Evolutionary conservation across 352 stramenopile genomes (phyloP).

Genomic region (Aphanomyces astaci): DNA sequence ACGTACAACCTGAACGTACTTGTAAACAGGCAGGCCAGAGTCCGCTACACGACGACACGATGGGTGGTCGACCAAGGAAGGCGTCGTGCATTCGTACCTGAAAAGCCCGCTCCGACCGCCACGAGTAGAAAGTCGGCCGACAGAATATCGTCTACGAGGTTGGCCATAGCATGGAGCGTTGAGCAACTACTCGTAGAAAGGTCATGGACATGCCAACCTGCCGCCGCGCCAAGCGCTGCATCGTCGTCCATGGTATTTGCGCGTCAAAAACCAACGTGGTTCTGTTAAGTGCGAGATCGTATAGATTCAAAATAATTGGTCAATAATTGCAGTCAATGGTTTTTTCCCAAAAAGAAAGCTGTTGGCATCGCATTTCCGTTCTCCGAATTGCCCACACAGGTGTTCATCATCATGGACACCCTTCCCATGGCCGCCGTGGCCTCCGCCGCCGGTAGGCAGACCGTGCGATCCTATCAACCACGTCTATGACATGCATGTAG

Average conservation of each 20-base stretch:
- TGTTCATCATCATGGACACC: too few relatives aligned
- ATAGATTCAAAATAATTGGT: too few relatives aligned
- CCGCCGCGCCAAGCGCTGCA: neutral
- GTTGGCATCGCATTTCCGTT: too few relatives aligned
- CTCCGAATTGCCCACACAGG: too few relatives aligned
- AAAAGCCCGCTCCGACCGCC: constrained; percentile 85
- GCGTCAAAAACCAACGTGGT: neutral
- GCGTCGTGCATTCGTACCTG: constrained; percentile 28
- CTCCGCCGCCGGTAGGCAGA: neutral
- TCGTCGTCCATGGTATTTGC: neutral
- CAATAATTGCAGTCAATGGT: too few relatives aligned
- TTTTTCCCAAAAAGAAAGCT: too few relatives aligned
- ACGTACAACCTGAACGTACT: constrained; percentile 32
- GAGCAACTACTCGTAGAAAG: too few relatives aligned
- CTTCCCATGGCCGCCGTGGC: neutral
- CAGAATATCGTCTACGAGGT: constrained; percentile 62
- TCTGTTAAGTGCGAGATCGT: neutral
- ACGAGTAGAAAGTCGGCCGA: constrained; percentile 80
- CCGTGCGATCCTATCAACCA: too few relatives aligned
- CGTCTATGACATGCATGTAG: constrained; percentile 30
- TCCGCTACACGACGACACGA: constrained; percentile 41
- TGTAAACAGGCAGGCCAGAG: constrained; percentile 83
- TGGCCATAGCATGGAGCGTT: too few relatives aligned
- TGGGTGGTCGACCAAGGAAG: neutral
- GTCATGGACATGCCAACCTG: neutral